A percentile compares a stretch with the other conserved stretches of the same genome.
phyloP scores from a whole-genome alignment of 2,329 filamentous ascomycete genomes.

The Monilinia aucupariae region DNA sequence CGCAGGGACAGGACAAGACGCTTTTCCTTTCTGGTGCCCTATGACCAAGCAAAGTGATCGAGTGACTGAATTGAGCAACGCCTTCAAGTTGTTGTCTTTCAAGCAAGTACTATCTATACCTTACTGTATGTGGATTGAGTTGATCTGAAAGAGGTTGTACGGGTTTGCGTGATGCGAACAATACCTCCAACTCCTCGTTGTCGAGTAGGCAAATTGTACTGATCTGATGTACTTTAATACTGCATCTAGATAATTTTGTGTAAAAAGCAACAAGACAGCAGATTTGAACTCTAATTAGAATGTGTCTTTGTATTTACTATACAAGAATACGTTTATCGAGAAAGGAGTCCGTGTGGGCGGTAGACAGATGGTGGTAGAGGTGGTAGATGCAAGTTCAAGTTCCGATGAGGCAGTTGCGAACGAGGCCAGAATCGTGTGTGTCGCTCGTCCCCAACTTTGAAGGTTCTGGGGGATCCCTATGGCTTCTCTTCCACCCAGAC shows the following conservation, averaged over 20 bases:
- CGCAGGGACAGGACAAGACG: slow-evolving; percentile 12
- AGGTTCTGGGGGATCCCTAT: neutral
- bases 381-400: neutral
- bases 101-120: slow-evolving; percentile 16
- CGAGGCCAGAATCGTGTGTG: slow-evolving; percentile 2
- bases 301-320: neutral
- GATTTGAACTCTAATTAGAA: neutral
- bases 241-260: neutral
- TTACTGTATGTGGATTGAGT: slow-evolving; percentile 11
- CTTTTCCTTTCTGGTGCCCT: neutral
- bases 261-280: neutral
- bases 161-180: neutral
- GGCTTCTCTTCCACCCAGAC: slow-evolving; percentile 2
- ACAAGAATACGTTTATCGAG: neutral
- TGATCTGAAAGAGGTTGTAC: neutral
- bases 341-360: neutral
- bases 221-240: neutral
- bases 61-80: slow-evolving; percentile 9
- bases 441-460: slow-evolving; percentile 1
- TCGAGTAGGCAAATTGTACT: neutral
- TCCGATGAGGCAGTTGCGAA: slow-evolving; percentile 8
- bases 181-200: slow-evolving; percentile 2
- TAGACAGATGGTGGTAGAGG: neutral
- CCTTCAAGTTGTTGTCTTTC: neutral
- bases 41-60: slow-evolving; percentile 6